Conservation (phyloP, 108 stramenopile genomes). For the Seminavis robusta region DNA sequence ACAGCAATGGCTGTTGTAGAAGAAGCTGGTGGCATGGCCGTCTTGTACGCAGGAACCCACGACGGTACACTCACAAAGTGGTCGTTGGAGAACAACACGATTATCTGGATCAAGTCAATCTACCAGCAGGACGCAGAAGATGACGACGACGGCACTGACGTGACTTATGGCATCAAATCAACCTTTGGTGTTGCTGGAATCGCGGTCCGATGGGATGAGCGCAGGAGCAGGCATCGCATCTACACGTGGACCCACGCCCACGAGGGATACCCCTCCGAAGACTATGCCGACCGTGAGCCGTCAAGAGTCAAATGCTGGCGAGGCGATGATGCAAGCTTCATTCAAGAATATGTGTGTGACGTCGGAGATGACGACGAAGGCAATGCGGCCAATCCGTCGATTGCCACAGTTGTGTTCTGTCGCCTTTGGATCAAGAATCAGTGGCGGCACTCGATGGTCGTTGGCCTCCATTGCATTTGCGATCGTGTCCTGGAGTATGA, state of each 20-base stretch:
- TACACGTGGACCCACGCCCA: not conserved
- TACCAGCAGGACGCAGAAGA: no score
- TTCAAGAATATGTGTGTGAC: constrained; percentile 7
- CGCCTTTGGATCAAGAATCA: constrained; percentile 8
- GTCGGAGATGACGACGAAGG: constrained; percentile 24
- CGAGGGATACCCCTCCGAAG: no score
- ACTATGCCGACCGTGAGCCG: no score
- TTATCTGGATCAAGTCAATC: constrained; percentile 27
- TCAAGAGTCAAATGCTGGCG: no score
- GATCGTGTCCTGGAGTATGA: constrained; percentile 8
- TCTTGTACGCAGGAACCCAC: constrained; percentile 30
- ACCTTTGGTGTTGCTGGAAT: not conserved
- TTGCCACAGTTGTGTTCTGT: constrained; percentile 35
- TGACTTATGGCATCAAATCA: no score
- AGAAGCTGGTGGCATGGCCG: constrained; percentile 22
- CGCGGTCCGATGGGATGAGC: not conserved
- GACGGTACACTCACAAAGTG: constrained; percentile 39
- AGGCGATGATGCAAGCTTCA: constrained; percentile 18
- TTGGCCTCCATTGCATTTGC: constrained; percentile 28
- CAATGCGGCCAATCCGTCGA: constrained; percentile 17
- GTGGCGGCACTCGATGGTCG: constrained; percentile 25
- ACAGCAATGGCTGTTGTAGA: constrained; percentile 29
- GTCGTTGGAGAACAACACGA: constrained; percentile 12
- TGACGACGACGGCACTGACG: no score
- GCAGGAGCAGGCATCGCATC: not conserved